Evolutionary conservation across 345 rosid species (phyloP), one percentile per base, ranked within the genome.

Genomic region (Cochlearia excelsa): DNA sequence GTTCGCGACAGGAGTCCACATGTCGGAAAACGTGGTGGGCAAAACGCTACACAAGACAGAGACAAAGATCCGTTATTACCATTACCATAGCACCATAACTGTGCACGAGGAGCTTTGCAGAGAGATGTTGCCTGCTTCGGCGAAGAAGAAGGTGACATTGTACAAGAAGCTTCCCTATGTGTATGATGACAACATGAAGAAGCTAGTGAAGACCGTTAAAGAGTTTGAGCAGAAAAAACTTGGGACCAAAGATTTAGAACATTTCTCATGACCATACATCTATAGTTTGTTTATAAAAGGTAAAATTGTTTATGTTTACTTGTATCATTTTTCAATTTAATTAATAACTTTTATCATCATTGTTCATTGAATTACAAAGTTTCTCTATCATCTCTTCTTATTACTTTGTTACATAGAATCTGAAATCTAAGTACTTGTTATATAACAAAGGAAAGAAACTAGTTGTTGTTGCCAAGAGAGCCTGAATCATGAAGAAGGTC

Each of bases 21-120:
- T 90, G 97, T 90, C 97, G 29, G 88, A 87, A 80, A 87, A 90
- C 68, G 78, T 80, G n/a, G 59, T 75, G 3, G 97, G 97, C 34
- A 80, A 77, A 57, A 74, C 97, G 2, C 52, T 79, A 31, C 97
- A 90, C 82, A 83, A 83, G 77, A 87, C 93, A 0, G 95, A 90
- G 71, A 61, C 64, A 5, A 82, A 75, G 79, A 87, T 90, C 6
- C 81, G 90, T 28, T 90, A 87, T 49, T 90, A 81, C 48, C 93
- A 90, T 65, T 87, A 90, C 70, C 97, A 87, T 75, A 82, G 75
- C 69, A 63, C 95, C 29, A 83, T 90, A 42, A 77, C 85, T 0
- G 77, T 74, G 8, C 76, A 66, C 28, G 81, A 79, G 10, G 93
- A 90, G 75, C 78, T 80, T 1, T 90, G 95, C 79, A 70, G 93